phyloP scores from a whole-genome alignment of 768 basidiomycete genomes.

The Podaxis carcinomalis region DNA sequence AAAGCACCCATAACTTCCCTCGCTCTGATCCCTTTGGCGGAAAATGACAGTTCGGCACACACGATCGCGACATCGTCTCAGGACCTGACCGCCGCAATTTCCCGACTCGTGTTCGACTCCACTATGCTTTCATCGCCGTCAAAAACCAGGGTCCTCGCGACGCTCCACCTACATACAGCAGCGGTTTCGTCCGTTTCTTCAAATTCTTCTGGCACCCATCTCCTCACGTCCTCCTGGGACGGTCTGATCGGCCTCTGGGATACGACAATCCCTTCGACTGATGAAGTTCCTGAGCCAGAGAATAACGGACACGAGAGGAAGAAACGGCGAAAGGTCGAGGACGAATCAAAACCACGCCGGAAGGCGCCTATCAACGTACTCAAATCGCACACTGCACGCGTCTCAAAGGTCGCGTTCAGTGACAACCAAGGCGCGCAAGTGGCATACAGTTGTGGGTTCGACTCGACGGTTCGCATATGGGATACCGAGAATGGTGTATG shows the following conservation, averaged over 20 bases:
- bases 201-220: constrained; percentile 48
- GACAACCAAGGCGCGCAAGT: constrained; percentile 17
- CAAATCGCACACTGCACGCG: constrained; percentile 78
- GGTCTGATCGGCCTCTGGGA: constrained; percentile 81
- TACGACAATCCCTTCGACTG: constrained; percentile 50
- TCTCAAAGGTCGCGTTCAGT: constrained; percentile 65
- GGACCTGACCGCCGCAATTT: constrained; percentile 69
- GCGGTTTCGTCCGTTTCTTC: constrained; percentile 71
- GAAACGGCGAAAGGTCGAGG: constrained; percentile 62
- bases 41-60: constrained; percentile 23
- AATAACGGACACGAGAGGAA: constrained; percentile 35
- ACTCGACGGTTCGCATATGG: constrained; percentile 89
- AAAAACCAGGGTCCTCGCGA: constrained; percentile 48
- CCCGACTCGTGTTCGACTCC: constrained; percentile 25
- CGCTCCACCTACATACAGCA: constrained; percentile 78
- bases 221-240: constrained; percentile 90
- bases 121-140: constrained; percentile 8
- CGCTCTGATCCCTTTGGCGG: constrained; percentile 42
- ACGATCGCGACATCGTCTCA: constrained; percentile 71
- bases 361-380: constrained; percentile 73
- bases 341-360: constrained; percentile 36
- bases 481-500: constrained; percentile 78
- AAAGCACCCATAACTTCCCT: constrained; percentile 65
- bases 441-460: constrained; percentile 82
- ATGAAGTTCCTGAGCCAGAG: constrained; percentile 55